Evolutionary conservation across 108 stramenopile genomes (phyloP), one percentile per base, ranked within the genome.

Genomic region (Hondaea fermentalgiana): DNA sequence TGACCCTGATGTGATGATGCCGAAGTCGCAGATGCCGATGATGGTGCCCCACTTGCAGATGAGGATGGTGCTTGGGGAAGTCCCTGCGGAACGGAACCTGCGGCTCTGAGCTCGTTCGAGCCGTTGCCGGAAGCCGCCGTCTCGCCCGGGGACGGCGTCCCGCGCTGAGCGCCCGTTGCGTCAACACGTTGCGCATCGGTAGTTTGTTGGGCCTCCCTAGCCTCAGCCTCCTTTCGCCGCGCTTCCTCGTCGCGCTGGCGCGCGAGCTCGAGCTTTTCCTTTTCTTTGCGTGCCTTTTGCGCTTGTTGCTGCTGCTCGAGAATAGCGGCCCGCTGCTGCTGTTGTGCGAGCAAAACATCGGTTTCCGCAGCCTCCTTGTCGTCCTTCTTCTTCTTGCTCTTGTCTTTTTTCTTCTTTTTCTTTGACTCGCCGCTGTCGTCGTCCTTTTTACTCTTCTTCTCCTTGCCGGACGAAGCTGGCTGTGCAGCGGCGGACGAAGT

Each of bases 311-410:
- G 90, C 89, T 92, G 92, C 69, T 91, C 90, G 69, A 94, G 94
- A 44, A 93, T 92, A 25, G 92, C 92, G 47, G 87, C 95, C 64
- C 95, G 96, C 89, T 92, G 89, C 88, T 94, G 93, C 87, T 95
- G 95, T 88, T 94, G 96, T 60, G 95, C 93, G 59, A 91, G 91
- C 28, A 91, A 93, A 57, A 92, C 93, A 87, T 96, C 95, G 72
- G 95, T 93, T 60, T 93, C 93, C 60, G 91, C 91, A 3, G 19
- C 21, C 72, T 59, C 43, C 72, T 87, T 58, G 5, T 58, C 23
- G 29, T 83, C 60, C 10, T 44, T 28, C 4, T 58, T 53, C 72
- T 57, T 72, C 72, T 72, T 83, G 64, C 94, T 95, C 87, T 94
- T 88, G 69, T 92, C 92, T 47, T 87, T 89, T 19, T 60, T 89